Conservation (phyloP, 345 rosid species). For the Turritis glabra region DNA sequence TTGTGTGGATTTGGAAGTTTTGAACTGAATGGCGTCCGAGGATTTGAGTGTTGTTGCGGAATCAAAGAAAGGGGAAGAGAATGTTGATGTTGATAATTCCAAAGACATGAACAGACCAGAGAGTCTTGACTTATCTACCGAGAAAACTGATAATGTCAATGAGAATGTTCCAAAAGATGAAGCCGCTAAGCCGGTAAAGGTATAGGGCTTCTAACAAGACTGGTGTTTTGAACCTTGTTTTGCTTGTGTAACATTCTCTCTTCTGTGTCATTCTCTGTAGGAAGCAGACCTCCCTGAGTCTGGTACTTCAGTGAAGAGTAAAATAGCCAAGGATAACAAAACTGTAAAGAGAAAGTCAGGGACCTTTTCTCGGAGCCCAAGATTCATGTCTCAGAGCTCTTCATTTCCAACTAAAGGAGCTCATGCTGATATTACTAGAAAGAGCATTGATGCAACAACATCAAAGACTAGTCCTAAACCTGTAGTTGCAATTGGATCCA, state of each 20-base stretch:
- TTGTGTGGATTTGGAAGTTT: slow-evolving; percentile 15
- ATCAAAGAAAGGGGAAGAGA: slow-evolving; percentile 44
- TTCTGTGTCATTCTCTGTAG: slow-evolving; percentile 41
- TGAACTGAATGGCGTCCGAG: slow-evolving; percentile 61
- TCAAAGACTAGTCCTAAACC: slow-evolving; percentile 45
- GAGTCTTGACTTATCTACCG: slow-evolving; percentile 30
- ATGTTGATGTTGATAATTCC: slow-evolving; percentile 37
- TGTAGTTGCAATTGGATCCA: slow-evolving; percentile 14
- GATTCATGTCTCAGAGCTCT: slow-evolving; percentile 63
- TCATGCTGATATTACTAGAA: slow-evolving; percentile 47
- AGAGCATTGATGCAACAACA: slow-evolving; percentile 53
- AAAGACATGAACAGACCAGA: slow-evolving; percentile 39
- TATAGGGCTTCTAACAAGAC: slow-evolving; percentile 33
- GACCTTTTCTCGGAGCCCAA: slow-evolving; percentile 48
- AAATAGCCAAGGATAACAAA: slow-evolving; percentile 50
- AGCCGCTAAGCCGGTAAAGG: slow-evolving; percentile 45
- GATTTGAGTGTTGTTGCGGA: slow-evolving; percentile 41
- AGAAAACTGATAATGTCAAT: slow-evolving; percentile 31
- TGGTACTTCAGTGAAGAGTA: slow-evolving; percentile 44
- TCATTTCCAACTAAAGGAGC: slow-evolving; percentile 65
- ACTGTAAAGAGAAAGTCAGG: slow-evolving; percentile 47
- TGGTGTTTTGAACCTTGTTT: not conserved
- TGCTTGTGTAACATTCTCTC: not conserved
- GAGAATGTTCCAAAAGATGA: slow-evolving; percentile 43
- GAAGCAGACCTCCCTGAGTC: slow-evolving; percentile 36